These are phyloP conservation scores for Kalmanozyma brasiliensis DNA, from an alignment of 1,284 basidiomycete genomes.

Conservation along the genomic window DNA sequence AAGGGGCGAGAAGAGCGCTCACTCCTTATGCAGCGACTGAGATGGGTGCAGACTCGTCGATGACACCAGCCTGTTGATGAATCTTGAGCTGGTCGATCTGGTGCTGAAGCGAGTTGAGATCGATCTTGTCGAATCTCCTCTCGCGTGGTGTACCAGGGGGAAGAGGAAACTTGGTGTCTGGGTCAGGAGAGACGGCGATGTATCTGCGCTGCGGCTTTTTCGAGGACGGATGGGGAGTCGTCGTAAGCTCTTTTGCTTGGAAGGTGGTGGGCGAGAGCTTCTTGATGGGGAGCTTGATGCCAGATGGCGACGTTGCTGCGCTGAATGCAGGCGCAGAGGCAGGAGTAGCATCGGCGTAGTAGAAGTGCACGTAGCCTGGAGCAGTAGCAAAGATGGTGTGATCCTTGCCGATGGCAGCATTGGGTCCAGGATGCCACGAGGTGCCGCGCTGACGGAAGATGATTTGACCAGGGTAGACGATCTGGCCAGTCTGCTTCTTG, in stretches of 20 bases:
- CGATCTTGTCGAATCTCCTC: conserved; percentile 60
- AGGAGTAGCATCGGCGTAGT: conserved; percentile 41
- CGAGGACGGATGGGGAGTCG: conserved; percentile 58
- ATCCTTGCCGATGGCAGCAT: conserved; percentile 64
- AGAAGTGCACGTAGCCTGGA: conserved; percentile 66
- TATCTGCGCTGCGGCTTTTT: conserved; percentile 56
- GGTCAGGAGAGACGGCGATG: conserved; percentile 60
- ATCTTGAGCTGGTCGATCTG: conserved; percentile 52
- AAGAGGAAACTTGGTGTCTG: conserved; percentile 46
- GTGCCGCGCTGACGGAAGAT: conserved; percentile 66
- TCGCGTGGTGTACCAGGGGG: conserved; percentile 43
- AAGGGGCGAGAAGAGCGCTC: not conserved
- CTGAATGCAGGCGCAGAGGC: conserved; percentile 4
- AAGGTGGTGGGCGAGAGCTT: conserved; percentile 21
- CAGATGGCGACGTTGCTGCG: conserved; percentile 20
- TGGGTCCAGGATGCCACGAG: conserved; percentile 65
- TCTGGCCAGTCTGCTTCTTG: conserved; percentile 62
- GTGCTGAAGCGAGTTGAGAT: conserved; percentile 53
- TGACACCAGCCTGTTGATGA: conserved; percentile 22
- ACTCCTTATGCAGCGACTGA: conserved; percentile 11
- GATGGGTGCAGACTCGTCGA: conserved; percentile 8
- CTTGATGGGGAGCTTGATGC: conserved; percentile 46
- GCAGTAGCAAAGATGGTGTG: conserved; percentile 66
- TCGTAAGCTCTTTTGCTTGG: conserved; percentile 41
- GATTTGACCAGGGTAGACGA: conserved; percentile 63